Conservation (phyloP, 116 monocot species). For the Trichopus zeylanicus region DNA sequence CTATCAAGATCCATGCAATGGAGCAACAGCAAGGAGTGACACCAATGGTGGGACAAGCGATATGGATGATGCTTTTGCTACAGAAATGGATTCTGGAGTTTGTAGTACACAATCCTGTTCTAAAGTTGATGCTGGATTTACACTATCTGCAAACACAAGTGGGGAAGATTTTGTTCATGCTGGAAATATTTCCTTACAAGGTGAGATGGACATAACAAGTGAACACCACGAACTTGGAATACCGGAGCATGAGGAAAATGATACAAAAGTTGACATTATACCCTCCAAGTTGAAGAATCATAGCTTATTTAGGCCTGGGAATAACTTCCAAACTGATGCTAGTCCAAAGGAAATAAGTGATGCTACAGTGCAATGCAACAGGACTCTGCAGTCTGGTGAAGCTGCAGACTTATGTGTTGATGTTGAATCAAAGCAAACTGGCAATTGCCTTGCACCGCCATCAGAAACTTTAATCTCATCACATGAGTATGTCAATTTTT, state of each 20-base stretch:
- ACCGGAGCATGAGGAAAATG: constrained; percentile 15
- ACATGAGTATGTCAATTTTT: constrained; percentile 1
- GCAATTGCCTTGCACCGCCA: background rate
- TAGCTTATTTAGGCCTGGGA: background rate
- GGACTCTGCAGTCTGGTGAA: background rate
- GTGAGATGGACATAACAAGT: constrained; percentile 18
- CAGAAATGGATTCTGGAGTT: constrained; percentile 64
- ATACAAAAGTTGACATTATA: constrained; percentile 4
- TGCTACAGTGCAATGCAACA: constrained; percentile 4
- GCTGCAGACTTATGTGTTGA: background rate
- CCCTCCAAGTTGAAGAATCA: background rate
- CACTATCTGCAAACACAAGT: constrained; percentile 14
- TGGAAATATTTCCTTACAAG: constrained; percentile 2
- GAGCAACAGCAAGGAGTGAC: constrained; percentile 28
- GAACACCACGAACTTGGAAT: constrained; percentile 15
- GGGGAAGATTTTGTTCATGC: constrained; percentile 20
- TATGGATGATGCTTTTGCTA: constrained; percentile 54
- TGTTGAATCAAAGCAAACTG: background rate
- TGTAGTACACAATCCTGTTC: constrained; percentile 69
- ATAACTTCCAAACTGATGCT: background rate
- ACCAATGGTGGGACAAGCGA: constrained; percentile 50
- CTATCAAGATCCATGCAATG: constrained; percentile 25
- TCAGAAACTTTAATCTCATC: background rate
- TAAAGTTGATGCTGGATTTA: constrained; percentile 39
- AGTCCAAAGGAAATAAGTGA: constrained; percentile 3